Conservation (phyloP, 257 asterid genomes). For the Solanum virginianum region DNA sequence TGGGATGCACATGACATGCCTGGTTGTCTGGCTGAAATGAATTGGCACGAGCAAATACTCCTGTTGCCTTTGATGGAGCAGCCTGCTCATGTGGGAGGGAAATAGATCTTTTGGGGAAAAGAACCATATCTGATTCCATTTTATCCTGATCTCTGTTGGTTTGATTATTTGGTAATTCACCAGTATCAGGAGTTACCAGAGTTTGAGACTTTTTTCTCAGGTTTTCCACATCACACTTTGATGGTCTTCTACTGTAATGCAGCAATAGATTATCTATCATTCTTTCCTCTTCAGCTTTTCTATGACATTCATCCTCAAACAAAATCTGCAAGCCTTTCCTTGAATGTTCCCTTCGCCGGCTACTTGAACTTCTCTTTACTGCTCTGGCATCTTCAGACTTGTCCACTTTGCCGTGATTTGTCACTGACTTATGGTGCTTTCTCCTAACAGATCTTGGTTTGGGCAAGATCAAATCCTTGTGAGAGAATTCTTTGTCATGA, state of each 20-base stretch:
- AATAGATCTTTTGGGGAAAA: constrained; percentile 46
- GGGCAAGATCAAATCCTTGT: constrained; percentile 38
- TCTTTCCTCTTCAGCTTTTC: constrained; percentile 56
- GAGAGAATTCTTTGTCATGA: constrained; percentile 19
- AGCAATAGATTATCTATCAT: constrained; percentile 70
- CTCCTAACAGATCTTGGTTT: constrained; percentile 63
- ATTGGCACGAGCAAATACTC: constrained; percentile 49
- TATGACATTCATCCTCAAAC: constrained; percentile 45
- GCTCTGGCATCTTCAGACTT: constrained; percentile 32
- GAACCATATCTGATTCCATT: constrained; percentile 14
- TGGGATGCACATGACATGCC: constrained; percentile 87
- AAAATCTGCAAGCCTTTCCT: constrained; percentile 47
- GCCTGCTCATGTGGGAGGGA: constrained; percentile 57
- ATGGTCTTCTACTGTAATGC: constrained; percentile 80
- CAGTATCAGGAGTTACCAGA: constrained; percentile 12
- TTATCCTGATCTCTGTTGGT: constrained; percentile 12
- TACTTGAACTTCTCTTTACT: constrained; percentile 39
- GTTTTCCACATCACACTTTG: constrained; percentile 31
- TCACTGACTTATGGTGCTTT: constrained; percentile 53
- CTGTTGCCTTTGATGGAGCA: constrained; percentile 24
- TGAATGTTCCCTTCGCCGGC: constrained; percentile 66
- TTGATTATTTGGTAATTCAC: constrained; percentile 30
- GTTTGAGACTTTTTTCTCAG: constrained; percentile 19
- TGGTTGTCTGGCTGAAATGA: constrained; percentile 68
- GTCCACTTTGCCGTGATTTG: constrained; percentile 17